Evolutionary conservation across 2,329 filamentous ascomycete genomes (phyloP), one percentile per base, ranked within the genome.

Genomic region (Rutstroemia sp.): DNA sequence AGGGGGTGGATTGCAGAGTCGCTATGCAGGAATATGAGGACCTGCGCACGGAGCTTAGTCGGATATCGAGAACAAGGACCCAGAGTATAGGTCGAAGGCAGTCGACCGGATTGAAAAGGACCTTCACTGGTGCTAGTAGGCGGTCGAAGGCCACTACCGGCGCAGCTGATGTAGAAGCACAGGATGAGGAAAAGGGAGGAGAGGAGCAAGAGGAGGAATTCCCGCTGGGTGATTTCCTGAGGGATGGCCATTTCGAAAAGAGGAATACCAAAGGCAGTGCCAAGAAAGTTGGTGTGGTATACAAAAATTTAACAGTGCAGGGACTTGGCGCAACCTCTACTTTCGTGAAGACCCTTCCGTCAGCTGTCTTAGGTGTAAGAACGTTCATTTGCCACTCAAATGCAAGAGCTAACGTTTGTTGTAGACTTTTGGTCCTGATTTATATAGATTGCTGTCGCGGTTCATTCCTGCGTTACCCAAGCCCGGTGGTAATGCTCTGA

Each of bases 211-310:
- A 71, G 46, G 75, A 58, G 34, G 59, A 53, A 34, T 56, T 56
- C 21, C 41, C 38, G 18, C 41, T 59, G 14, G 49, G 39, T 1
- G 52, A 53, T 5, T 59, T 58, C 27, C 44, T 60, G 21, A 56
- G n/a, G 18, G 57, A 59, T 50, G 88, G 88, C 1, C 85, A 88
- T 64, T 85, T 91, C 58, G 88, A 91, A 71, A 89, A 87, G 68
- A 79, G 86, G 12, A 81, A 80, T 2, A 79, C 83, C 30, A 85
- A 83, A 5, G 75, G 77, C 38, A 86, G 88, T 0, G 79, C 85
- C 10, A 94, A 92, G 73, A 88, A 85, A 65, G 81, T 92, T 10
- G 88, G 89, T 2, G 86, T 92, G 1, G 74, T 90, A 1, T 92
- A 86, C 75, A 88, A 86, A 71, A 79, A 88, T 63, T 75, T 92